phyloP scores from a whole-genome alignment of 805 yeast species.

The Ogataea salicorniae region DNA sequence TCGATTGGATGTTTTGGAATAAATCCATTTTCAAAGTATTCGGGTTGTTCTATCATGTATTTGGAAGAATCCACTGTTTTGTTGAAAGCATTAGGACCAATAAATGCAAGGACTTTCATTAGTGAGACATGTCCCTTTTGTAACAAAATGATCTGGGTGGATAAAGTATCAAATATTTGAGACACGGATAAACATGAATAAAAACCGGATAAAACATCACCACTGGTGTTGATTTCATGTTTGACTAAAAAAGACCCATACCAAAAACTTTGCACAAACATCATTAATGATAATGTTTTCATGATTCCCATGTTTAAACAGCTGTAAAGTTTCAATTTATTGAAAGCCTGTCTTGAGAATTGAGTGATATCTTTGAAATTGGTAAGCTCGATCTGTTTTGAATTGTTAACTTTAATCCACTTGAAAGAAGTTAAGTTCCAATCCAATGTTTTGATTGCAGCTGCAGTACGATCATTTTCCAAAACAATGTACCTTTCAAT shows the following conservation, averaged over 20 bases:
- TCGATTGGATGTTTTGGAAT: slow-evolving; percentile 21
- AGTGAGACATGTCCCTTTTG: slow-evolving; percentile 74
- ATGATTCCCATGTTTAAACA: slow-evolving; percentile 53
- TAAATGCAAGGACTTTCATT: slow-evolving; percentile 38
- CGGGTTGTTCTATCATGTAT: background rate
- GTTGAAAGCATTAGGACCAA: slow-evolving; percentile 17
- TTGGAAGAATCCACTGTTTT: background rate
- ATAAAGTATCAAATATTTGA: slow-evolving; percentile 46
- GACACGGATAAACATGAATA: slow-evolving; percentile 76
- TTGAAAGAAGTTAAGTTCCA: slow-evolving; percentile 64
- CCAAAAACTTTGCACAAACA: slow-evolving; percentile 92
- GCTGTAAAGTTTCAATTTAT: slow-evolving; percentile 41
- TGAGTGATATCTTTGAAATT: slow-evolving; percentile 34
- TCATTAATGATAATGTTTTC: slow-evolving; percentile 53
- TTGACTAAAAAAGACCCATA: slow-evolving; percentile 71
- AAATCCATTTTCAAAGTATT: slow-evolving; percentile 3
- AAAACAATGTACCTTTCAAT: slow-evolving; percentile 43
- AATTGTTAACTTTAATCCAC: slow-evolving; percentile 57
- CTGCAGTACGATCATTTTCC: slow-evolving; percentile 55
- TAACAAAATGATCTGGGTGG: slow-evolving; percentile 54
- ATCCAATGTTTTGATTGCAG: slow-evolving; percentile 55
- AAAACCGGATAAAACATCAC: slow-evolving; percentile 75
- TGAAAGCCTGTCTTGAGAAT: slow-evolving; percentile 34
- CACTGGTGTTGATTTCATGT: slow-evolving; percentile 44
- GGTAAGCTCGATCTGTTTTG: slow-evolving; percentile 46